phyloP scores from a whole-genome alignment of 2,329 filamentous ascomycete genomes.

The Arthroderma sp. region DNA sequence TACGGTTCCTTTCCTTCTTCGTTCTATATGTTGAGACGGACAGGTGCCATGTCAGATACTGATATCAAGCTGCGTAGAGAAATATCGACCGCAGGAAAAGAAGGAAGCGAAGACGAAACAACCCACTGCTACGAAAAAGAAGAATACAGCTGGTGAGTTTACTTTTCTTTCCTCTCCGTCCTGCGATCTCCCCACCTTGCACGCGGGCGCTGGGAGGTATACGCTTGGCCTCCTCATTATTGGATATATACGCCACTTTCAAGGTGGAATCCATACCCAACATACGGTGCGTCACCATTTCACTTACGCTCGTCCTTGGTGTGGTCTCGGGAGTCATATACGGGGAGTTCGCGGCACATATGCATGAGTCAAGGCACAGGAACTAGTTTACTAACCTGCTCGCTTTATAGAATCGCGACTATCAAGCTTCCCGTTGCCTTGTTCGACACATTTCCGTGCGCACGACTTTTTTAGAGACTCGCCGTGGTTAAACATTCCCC shows the following conservation, averaged over 20 bases:
- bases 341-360: background rate
- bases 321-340: background rate
- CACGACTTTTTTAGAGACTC: constrained; percentile 66
- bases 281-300: constrained; percentile 3
- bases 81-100: constrained; percentile 6
- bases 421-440: background rate
- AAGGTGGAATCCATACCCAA: background rate
- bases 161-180: background rate
- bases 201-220: background rate
- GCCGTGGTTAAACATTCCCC: constrained; percentile 69
- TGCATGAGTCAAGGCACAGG: background rate
- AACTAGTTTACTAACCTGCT: background rate
- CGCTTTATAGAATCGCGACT: background rate
- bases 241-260: background rate
- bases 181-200: background rate
- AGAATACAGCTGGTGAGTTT: constrained; percentile 9
- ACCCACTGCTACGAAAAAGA: background rate
- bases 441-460: constrained; percentile 32
- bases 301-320: background rate
- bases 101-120: constrained; percentile 4
- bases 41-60: background rate
- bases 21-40: background rate
- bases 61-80: constrained; percentile 12
- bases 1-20: constrained; percentile 24
- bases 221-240: background rate